Evolutionary conservation across 495 filamentous ascomycete species (phyloP).

Genomic region (Penicillium atrosanguineum): DNA sequence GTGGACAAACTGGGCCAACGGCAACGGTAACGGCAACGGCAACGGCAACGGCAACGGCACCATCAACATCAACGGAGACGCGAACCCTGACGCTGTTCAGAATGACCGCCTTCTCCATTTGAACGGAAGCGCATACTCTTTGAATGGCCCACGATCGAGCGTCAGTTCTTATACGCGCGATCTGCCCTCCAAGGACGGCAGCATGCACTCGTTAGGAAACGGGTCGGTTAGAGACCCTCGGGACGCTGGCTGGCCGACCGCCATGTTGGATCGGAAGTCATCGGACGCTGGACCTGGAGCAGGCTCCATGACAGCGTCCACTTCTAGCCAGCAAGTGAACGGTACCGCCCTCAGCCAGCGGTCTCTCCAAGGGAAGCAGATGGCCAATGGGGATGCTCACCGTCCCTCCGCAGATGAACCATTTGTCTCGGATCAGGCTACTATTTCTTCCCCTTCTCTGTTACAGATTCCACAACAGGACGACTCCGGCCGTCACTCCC

Average conservation of each 20-base stretch:
- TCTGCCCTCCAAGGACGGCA: constrained; percentile 50
- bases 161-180: constrained; percentile 51
- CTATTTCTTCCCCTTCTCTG: constrained; percentile 27
- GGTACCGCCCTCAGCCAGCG: constrained; percentile 25
- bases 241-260: constrained; percentile 40
- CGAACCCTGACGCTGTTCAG: constrained; percentile 33
- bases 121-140: constrained; percentile 45
- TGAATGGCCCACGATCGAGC: constrained; percentile 48
- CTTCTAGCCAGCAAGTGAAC: constrained; percentile 34
- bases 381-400: constrained; percentile 40
- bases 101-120: constrained; percentile 38
- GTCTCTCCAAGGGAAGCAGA: constrained; percentile 32
- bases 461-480: constrained; percentile 36
- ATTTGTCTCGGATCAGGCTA: constrained; percentile 25
- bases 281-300: constrained; percentile 32
- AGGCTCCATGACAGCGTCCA: constrained; percentile 29
- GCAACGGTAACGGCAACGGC: constrained; percentile 1
- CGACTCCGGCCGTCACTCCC: constrained; percentile 37
- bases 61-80: constrained; percentile 13
- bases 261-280: constrained; percentile 35
- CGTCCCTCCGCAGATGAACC: constrained; percentile 37
- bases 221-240: constrained; percentile 38
- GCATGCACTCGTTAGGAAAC: constrained; percentile 50
- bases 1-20: constrained; percentile 49
- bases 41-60: not conserved